phyloP scores from a whole-genome alignment of 139 green algal species.

The Haematococcus lacustris region DNA sequence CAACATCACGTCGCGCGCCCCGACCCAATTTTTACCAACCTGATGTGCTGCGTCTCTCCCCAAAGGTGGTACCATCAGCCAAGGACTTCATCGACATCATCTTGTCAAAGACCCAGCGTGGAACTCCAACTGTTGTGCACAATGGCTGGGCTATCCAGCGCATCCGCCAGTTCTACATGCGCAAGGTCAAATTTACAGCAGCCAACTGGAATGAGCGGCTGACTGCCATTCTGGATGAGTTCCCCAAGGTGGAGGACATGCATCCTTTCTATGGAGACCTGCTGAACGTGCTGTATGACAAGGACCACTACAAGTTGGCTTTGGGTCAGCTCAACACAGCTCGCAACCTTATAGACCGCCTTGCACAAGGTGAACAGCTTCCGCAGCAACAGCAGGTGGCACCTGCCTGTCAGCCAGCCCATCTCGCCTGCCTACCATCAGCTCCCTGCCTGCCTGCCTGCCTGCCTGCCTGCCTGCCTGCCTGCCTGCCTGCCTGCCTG shows the following conservation, averaged over 20 bases:
- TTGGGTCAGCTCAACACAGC: constrained; percentile 94
- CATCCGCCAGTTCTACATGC: constrained; percentile 99
- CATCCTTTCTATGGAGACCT: constrained; percentile 98
- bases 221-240: constrained; percentile 90
- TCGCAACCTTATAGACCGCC: constrained; percentile 86
- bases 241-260: constrained; percentile 97
- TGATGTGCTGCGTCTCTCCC: too few species aligned
- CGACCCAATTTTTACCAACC: too few species aligned
- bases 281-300: constrained; percentile 99
- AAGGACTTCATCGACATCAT: constrained; percentile 99
- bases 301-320: constrained; percentile 99
- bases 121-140: constrained; percentile 97
- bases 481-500: too few species aligned
- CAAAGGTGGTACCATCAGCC: constrained; percentile 77
- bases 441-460: too few species aligned
- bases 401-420: too few species aligned
- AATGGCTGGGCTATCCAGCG: constrained; percentile 91
- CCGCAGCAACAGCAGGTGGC: too few species aligned
- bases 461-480: too few species aligned
- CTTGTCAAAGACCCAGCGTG: constrained; percentile 89
- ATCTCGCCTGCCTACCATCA: too few species aligned
- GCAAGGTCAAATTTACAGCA: constrained; percentile 94
- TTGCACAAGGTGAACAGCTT: constrained; percentile 76
- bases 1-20: too few species aligned
- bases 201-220: constrained; percentile 92